Conservation (phyloP, 2,329 filamentous ascomycete species). For the Hymenoscyphus scutula region DNA sequence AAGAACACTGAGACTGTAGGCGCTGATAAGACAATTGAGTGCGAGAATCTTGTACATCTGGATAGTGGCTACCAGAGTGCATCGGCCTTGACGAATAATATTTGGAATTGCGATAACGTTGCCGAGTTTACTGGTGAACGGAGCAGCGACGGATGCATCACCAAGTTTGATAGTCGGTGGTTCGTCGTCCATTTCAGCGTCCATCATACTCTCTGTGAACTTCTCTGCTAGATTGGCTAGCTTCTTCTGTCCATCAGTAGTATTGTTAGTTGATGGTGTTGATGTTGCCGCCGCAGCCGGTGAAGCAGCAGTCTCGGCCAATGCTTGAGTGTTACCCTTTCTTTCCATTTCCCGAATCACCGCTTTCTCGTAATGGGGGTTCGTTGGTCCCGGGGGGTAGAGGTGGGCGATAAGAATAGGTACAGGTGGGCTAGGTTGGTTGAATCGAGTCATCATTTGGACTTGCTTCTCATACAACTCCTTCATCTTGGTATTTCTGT, state of each 20-base stretch:
- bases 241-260: slow-evolving; percentile 64
- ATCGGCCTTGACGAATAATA: slow-evolving; percentile 95
- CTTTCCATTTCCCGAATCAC: slow-evolving; percentile 79
- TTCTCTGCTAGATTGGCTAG: slow-evolving; percentile 81
- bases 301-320: slow-evolving; percentile 47
- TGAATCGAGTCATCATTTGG: slow-evolving; percentile 89
- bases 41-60: slow-evolving; percentile 99
- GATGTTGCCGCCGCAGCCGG: slow-evolving; percentile 59
- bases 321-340: slow-evolving; percentile 64
- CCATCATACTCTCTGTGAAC: slow-evolving; percentile 83
- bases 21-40: slow-evolving; percentile 94
- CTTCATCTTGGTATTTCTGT: slow-evolving; percentile 95
- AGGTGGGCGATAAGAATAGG: slow-evolving; percentile 90
- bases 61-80: slow-evolving; percentile 95
- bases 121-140: slow-evolving; percentile 95
- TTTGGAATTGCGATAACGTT: slow-evolving; percentile 97
- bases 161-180: slow-evolving; percentile 95
- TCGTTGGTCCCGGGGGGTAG: slow-evolving; percentile 84
- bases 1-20: slow-evolving; percentile 92
- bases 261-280: slow-evolving; percentile 54
- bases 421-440: slow-evolving; percentile 87
- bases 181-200: slow-evolving; percentile 81
- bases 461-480: slow-evolving; percentile 97
- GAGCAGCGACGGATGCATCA: slow-evolving; percentile 93
- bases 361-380: slow-evolving; percentile 93